phyloP scores from a whole-genome alignment of 2,329 filamentous ascomycete genomes.

The Pseudocercospora pini-densiflorae region DNA sequence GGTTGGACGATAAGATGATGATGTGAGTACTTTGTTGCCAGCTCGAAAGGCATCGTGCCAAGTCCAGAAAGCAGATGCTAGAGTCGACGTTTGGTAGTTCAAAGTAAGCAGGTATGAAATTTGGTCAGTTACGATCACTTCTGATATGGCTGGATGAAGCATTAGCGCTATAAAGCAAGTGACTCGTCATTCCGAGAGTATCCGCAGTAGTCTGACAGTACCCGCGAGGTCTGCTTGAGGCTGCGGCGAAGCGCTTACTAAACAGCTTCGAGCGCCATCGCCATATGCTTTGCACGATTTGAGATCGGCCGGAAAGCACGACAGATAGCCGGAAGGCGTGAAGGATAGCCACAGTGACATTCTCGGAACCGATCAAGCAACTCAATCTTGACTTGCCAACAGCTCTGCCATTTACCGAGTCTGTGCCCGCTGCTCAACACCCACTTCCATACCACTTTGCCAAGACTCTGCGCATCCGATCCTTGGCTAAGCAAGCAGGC shows the following conservation, averaged over 20 bases:
- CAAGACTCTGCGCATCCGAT: background rate
- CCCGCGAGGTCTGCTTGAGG: background rate
- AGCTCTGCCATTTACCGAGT: background rate
- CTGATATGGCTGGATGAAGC: background rate
- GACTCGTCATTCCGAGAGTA: conserved; percentile 1
- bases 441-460: background rate
- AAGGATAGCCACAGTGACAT: background rate
- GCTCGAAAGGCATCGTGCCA: conserved; percentile 22
- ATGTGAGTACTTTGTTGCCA: conserved; percentile 22
- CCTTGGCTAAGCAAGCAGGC: background rate
- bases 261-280: background rate
- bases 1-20: conserved; percentile 57
- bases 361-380: too few relatives aligned
- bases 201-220: background rate
- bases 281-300: background rate
- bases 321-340: background rate
- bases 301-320: background rate
- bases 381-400: too few relatives aligned
- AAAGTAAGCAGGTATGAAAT: background rate
- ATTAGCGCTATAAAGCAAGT: background rate
- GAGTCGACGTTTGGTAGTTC: background rate
- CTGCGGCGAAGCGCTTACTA: background rate
- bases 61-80: background rate
- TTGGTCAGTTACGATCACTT: background rate
- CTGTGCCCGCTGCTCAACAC: background rate